A percentile compares a stretch with the other conserved stretches of the same genome.
Conservation (phyloP, 2,329 filamentous ascomycete genomes). For the Mycosphaerella sp. region DNA sequence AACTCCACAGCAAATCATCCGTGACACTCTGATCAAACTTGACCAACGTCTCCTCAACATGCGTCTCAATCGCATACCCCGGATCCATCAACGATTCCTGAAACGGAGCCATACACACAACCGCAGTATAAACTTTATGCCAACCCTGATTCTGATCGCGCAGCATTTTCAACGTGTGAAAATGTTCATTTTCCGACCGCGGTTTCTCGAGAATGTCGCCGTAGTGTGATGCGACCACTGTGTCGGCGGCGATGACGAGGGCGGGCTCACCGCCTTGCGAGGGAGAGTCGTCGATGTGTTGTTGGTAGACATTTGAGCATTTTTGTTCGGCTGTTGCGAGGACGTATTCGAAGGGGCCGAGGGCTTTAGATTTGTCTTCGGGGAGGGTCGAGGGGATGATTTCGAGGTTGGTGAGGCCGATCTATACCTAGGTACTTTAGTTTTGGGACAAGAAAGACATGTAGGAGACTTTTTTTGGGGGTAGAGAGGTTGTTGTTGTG, state of each 20-base stretch:
- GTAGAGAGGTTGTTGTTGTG: neutral
- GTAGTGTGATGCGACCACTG: slow-evolving; percentile 65
- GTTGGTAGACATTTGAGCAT: slow-evolving; percentile 63
- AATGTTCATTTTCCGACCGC: slow-evolving; percentile 69
- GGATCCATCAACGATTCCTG: slow-evolving; percentile 67
- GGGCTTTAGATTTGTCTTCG: slow-evolving; percentile 75
- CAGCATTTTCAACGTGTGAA: slow-evolving; percentile 74
- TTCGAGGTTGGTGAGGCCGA: slow-evolving; percentile 77
- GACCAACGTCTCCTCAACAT: slow-evolving; percentile 89
- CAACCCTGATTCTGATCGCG: slow-evolving; percentile 56
- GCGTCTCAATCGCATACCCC: slow-evolving; percentile 73
- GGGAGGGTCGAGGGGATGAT: slow-evolving; percentile 74
- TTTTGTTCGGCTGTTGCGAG: slow-evolving; percentile 79
- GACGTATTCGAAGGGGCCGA: slow-evolving; percentile 86
- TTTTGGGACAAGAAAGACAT: neutral
- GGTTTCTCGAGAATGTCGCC: slow-evolving; percentile 90
- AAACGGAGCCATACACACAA: slow-evolving; percentile 75
- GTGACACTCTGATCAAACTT: slow-evolving; percentile 65
- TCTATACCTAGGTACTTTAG: slow-evolving; percentile 38
- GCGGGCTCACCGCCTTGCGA: slow-evolving; percentile 43
- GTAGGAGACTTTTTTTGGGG: slow-evolving; percentile 11
- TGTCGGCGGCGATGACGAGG: slow-evolving; percentile 21
- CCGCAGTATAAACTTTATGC: slow-evolving; percentile 80
- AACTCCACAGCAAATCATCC: slow-evolving; percentile 76
- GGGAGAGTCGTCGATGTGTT: slow-evolving; percentile 51